phyloP scores from a whole-genome alignment of 1,284 basidiomycete species.

The Wallemia hederae region DNA sequence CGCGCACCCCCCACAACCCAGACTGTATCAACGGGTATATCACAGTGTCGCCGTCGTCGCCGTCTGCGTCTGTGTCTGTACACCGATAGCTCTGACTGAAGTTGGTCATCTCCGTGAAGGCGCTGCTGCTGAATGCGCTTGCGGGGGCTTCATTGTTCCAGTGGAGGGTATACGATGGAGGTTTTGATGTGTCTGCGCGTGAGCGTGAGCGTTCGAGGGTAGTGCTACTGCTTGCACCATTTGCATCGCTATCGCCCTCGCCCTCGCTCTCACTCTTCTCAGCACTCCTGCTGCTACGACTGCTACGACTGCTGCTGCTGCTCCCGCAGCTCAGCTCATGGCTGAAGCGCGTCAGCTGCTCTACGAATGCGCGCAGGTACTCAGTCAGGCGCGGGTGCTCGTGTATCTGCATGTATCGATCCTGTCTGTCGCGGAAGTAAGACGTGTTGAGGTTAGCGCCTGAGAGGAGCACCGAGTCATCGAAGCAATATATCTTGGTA shows the following conservation, averaged over 20 bases:
- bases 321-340: conserved; percentile 19
- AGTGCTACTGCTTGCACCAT: no score
- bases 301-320: no score
- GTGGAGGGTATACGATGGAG: no score
- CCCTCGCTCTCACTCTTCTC: no score
- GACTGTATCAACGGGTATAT: conserved; percentile 59
- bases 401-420: conserved; percentile 59
- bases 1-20: conserved; percentile 47
- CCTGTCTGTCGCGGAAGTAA: conserved; percentile 84
- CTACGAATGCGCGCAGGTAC: conserved; percentile 56
- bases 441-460: conserved; percentile 86
- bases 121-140: conserved; percentile 1
- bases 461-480: conserved; percentile 70
- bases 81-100: neutral
- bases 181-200: no score
- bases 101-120: neutral
- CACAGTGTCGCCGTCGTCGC: conserved; percentile 22
- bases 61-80: neutral
- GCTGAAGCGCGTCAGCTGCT: conserved; percentile 39
- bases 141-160: neutral
- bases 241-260: no score
- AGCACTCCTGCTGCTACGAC: no score
- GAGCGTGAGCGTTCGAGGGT: no score
- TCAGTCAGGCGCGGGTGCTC: conserved; percentile 33
- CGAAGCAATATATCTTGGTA: conserved; percentile 78